Conservation (phyloP, 1,284 basidiomycete genomes). For the Moesziomyces sp. region DNA sequence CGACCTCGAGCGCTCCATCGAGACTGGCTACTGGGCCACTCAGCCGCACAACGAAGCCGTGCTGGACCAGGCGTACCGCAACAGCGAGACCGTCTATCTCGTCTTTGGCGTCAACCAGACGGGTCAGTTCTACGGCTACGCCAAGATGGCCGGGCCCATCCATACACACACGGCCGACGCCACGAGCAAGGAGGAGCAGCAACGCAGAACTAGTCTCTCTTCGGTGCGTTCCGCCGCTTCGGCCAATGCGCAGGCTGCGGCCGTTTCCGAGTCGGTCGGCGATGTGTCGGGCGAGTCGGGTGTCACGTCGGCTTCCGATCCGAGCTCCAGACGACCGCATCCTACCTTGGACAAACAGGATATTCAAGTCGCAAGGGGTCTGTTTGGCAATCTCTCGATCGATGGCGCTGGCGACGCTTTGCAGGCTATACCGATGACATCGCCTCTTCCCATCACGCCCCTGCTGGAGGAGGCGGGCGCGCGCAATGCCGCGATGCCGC, state of each 20-base stretch:
- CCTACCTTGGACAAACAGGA: constrained; percentile 28
- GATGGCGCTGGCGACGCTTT: constrained; percentile 5
- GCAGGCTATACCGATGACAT: constrained; percentile 27
- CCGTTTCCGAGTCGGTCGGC: constrained; percentile 20
- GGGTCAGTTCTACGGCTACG: constrained; percentile 70
- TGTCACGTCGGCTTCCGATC: constrained; percentile 1
- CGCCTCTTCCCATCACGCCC: constrained; percentile 38
- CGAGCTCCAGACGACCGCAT: constrained; percentile 6
- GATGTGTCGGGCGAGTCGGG: constrained; percentile 13
- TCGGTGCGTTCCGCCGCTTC: constrained; percentile 23
- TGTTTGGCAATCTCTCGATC: constrained; percentile 15
- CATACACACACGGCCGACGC: constrained; percentile 21
- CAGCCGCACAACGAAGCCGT: constrained; percentile 87
- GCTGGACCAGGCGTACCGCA: constrained; percentile 86
- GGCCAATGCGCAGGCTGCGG: constrained; percentile 10
- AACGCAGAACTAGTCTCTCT: constrained; percentile 25
- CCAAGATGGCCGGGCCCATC: constrained; percentile 64
- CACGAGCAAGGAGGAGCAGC: constrained; percentile 34
- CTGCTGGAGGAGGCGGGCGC: constrained; percentile 11
- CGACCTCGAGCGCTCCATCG: constrained; percentile 86
- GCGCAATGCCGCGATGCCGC: constrained; percentile 4
- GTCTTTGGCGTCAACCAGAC: constrained; percentile 93
- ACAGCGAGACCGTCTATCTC: constrained; percentile 83
- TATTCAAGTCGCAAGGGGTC: constrained; percentile 22
- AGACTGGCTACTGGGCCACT: constrained; percentile 86